Base-by-base conservation (phyloP, 371 early-diverging fungal species). In the Ordospora colligata region DNA sequence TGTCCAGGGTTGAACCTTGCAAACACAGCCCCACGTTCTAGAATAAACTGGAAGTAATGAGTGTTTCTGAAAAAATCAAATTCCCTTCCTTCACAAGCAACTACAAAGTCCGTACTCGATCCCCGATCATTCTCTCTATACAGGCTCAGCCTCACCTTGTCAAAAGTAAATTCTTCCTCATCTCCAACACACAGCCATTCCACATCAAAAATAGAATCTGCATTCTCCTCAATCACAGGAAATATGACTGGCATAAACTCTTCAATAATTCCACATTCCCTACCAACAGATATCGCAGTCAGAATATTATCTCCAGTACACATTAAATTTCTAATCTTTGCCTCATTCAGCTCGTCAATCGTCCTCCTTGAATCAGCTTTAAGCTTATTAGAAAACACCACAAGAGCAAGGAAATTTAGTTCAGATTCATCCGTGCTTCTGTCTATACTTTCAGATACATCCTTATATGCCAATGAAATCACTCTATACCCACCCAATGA, bases 1-100 rank as follows among this genome's bases (percentile, higher is more conserved):
- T 95, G 94, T 74, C 93, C 95, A 0, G 99, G 98, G 0, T 93
- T 94, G 95, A 98, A 96, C 72, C 98, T 88, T 0, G 98, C 95
- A 85, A 90, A 97, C 40, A 99, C 74, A 11, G 68, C 77, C 11
- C 82, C 67, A 68, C 75, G 68, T 65, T 82, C 66, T 54, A 75
- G 42, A 73, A 82, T 63, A 45, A 76, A 68, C 11, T 76, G 32
- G 14, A 40, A 54, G 47, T 76, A 75, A 12, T 67, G 23, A 0
- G 42, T 75, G 14, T 52, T 70, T 53, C 69, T 78, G 22, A 82
- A 69, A 27, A 78, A 76, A 37, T 85, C 82, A 79, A 79, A 85
- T 37, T 78, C 74, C 19, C 47, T 47, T n/a, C 83, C 83, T 66
- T 85, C 84, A 46, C 73, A 63, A 0, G 84, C 83, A 46, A 83